A percentile compares a stretch with the other conserved stretches of the same genome.
Conservation (phyloP, 169 alveolate genomes). For the Eimeria necatrix region DNA sequence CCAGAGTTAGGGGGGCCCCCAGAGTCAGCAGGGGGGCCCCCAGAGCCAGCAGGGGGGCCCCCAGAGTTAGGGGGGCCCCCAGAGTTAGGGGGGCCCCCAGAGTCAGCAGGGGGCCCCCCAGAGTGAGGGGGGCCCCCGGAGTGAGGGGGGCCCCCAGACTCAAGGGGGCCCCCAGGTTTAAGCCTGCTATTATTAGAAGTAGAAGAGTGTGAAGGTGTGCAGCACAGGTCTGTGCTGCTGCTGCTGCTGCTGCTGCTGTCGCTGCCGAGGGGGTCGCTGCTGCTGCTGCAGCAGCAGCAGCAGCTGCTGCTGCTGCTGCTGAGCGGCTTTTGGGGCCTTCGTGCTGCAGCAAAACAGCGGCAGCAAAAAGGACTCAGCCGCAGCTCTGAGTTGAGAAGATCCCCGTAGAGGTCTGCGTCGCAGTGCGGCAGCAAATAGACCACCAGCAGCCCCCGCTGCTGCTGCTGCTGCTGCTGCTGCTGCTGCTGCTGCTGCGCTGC, state of each 20-base stretch:
- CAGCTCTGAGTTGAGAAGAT: not conserved
- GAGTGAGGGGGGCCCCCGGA: no score
- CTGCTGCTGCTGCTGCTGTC: not conserved
- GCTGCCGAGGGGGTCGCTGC: not conserved
- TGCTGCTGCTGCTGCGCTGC: not conserved
- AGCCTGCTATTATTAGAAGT: no score
- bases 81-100: no score
- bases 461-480: not conserved
- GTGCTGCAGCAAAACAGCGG: not conserved
- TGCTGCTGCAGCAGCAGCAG: not conserved
- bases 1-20: no score
- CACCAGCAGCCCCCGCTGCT: not conserved
- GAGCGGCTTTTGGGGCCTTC: not conserved
- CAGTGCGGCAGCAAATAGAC: constrained; percentile 53
- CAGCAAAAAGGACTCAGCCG: not conserved
- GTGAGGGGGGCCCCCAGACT: no score
- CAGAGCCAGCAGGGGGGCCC: no score
- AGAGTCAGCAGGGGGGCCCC: no score
- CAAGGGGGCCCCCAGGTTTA: no score
- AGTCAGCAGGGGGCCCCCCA: no score
- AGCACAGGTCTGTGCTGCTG: not conserved
- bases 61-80: no score
- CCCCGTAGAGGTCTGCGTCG: constrained; percentile 53
- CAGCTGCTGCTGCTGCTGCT: not conserved
- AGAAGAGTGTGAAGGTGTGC: not conserved